phyloP scores from a whole-genome alignment of 306 rosid genomes.

The Dalbergia oliveri region DNA sequence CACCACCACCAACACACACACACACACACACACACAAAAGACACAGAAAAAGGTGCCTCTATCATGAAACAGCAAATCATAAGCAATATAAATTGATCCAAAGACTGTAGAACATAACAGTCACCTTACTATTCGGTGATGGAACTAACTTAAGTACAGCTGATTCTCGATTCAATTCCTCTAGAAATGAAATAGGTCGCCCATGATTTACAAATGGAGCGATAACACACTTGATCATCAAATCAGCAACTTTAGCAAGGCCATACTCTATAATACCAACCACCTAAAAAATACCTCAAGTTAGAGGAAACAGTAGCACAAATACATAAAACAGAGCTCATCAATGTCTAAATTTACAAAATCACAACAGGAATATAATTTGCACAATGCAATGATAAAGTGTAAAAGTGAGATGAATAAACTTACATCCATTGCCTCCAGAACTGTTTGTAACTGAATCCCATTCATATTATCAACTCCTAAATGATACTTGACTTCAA shows the following conservation, averaged over 20 bases:
- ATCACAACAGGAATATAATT: constrained; percentile 14
- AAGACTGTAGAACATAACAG: constrained; percentile 23
- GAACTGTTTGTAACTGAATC: constrained; percentile 68
- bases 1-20: neutral
- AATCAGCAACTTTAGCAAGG: constrained; percentile 87
- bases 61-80: constrained; percentile 12
- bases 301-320: constrained; percentile 35
- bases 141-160: constrained; percentile 70
- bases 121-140: constrained; percentile 64
- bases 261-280: constrained; percentile 90
- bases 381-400: neutral
- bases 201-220: constrained; percentile 64
- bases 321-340: constrained; percentile 8
- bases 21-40: too few relatives aligned
- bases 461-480: constrained; percentile 51
- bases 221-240: constrained; percentile 75
- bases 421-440: constrained; percentile 93
- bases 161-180: constrained; percentile 61
- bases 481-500: constrained; percentile 65
- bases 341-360: constrained; percentile 23
- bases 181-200: constrained; percentile 63
- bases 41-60: neutral
- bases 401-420: constrained; percentile 19
- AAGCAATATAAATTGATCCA: neutral
- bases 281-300: constrained; percentile 53